phyloP scores from a whole-genome alignment of 169 alveolate species.

The Plasmodium knowlesi region DNA sequence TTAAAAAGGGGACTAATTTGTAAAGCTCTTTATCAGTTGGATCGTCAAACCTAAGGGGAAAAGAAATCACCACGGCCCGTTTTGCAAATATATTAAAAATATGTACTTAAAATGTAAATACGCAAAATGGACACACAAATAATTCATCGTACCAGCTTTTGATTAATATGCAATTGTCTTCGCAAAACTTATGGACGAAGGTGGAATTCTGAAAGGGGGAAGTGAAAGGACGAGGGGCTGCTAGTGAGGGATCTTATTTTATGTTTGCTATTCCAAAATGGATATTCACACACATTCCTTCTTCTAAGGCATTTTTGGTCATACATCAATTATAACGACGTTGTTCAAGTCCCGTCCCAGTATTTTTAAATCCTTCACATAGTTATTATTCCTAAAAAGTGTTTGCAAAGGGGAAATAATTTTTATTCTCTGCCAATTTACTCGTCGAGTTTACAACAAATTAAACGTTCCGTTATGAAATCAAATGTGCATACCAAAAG shows the following conservation, averaged over 20 bases:
- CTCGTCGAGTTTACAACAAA: not conserved
- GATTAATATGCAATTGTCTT: slow-evolving; percentile 94
- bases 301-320: slow-evolving; percentile 1
- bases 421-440: not conserved
- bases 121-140: not conserved
- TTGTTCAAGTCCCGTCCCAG: slow-evolving; percentile 91
- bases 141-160: slow-evolving; percentile 86
- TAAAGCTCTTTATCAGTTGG: slow-evolving; percentile 85
- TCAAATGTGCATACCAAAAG: slow-evolving; percentile 21
- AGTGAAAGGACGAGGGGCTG: not conserved
- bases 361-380: slow-evolving; percentile 89
- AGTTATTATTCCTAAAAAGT: slow-evolving; percentile 80
- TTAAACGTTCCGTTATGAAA: not conserved
- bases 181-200: slow-evolving; percentile 90
- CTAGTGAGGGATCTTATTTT: not conserved
- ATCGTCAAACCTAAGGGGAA: slow-evolving; percentile 85
- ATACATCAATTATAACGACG: slow-evolving; percentile 89
- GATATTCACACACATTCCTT: not conserved
- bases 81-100: not conserved
- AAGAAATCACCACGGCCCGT: not conserved
- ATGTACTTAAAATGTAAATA: slow-evolving; percentile 2
- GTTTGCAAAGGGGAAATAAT: not conserved
- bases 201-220: slow-evolving; percentile 87
- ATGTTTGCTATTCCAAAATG: not conserved
- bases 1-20: slow-evolving; percentile 85